Conservation (phyloP, 2,329 filamentous ascomycete genomes). For the Aspergillus tubingensis region DNA sequence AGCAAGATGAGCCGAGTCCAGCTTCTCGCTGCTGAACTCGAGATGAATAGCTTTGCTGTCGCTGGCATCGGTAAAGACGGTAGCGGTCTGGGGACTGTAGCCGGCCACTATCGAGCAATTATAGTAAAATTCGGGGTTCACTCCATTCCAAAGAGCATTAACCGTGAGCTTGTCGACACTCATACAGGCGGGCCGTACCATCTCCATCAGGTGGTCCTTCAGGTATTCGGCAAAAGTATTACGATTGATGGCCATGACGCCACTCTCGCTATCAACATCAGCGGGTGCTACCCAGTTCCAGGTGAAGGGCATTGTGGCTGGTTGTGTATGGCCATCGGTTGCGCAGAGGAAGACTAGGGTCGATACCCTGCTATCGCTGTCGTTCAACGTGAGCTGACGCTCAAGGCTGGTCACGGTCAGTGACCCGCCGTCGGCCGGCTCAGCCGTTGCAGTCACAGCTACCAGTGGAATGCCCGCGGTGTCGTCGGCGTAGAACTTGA, state of each 20-base stretch:
- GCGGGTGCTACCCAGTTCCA: slow-evolving; percentile 14
- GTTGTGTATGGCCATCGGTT: not conserved
- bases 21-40: not conserved
- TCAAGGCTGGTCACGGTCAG: slow-evolving; percentile 7
- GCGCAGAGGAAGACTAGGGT: not conserved
- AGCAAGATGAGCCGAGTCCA: not conserved
- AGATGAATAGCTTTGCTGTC: not conserved
- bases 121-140: no score
- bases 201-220: not conserved
- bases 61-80: not conserved
- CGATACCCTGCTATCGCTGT: not conserved
- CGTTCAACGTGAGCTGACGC: not conserved
- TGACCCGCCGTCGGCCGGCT: not conserved
- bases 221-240: not conserved
- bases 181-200: not conserved
- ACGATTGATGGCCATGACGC: slow-evolving; percentile 12
- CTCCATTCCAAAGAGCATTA: not conserved
- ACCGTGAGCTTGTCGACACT: not conserved
- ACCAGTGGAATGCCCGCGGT: no score
- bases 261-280: not conserved
- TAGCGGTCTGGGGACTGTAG: not conserved
- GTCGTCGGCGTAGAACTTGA: no score
- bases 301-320: not conserved
- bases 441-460: not conserved
- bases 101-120: no score